Evolutionary conservation across 208 protist species (phyloP).

Genomic region (Acanthamoeba lenticulata): DNA sequence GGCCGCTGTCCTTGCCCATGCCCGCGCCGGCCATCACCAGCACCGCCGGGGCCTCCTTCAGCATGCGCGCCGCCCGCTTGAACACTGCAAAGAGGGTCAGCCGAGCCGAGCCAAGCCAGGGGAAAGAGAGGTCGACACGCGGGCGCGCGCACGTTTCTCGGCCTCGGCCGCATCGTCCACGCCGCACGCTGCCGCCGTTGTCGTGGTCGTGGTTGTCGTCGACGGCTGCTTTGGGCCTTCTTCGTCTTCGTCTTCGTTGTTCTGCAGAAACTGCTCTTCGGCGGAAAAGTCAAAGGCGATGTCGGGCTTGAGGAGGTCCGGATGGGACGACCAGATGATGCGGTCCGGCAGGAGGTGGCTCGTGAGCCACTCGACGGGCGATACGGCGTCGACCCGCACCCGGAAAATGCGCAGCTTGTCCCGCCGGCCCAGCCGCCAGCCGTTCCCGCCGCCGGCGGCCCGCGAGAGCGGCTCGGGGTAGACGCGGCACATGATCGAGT

Average conservation of each 20-base stretch:
- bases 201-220: not conserved
- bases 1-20: conserved; percentile 7
- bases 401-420: conserved; percentile 9
- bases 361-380: not conserved
- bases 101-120: not conserved
- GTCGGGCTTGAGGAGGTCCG: not conserved
- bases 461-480: not conserved
- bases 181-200: not conserved
- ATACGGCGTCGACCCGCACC: not conserved
- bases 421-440: not conserved
- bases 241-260: not conserved
- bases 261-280: not conserved
- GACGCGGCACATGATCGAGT: not conserved
- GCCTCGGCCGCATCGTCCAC: not conserved
- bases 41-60: not conserved
- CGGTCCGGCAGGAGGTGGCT: conserved; percentile 14
- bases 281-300: not conserved
- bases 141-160: not conserved
- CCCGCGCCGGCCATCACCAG: conserved; percentile 33
- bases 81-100: not conserved
- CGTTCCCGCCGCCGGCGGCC: not conserved
- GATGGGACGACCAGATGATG: conserved; percentile 24
- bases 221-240: not conserved
- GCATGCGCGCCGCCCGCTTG: not conserved
- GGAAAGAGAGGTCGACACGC: not conserved